A percentile compares a stretch with the other conserved stretches of the same genome.
Conservation (phyloP, 768 basidiomycete genomes). For the Boletales sp. region DNA sequence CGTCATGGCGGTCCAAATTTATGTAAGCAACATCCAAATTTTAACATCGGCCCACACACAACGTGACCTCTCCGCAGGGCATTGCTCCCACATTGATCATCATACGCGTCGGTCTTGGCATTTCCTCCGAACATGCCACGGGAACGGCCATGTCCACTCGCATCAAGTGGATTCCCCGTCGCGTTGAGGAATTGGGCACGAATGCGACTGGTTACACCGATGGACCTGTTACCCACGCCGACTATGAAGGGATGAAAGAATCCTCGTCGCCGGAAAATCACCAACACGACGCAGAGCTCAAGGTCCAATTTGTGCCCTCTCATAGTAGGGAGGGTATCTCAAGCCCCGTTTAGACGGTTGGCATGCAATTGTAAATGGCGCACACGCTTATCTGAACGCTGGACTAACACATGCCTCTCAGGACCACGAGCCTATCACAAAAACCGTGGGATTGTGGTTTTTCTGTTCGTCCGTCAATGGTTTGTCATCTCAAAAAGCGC, state of each 20-base stretch:
- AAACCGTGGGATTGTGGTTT: too few species aligned
- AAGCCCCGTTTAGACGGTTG: neutral
- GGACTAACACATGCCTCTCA: neutral
- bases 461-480: too few species aligned
- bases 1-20: constrained; percentile 38
- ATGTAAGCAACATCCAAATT: constrained; percentile 26
- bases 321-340: neutral
- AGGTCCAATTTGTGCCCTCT: neutral
- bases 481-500: too few species aligned
- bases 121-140: constrained; percentile 24
- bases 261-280: neutral
- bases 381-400: neutral
- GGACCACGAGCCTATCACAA: neutral
- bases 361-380: neutral
- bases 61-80: constrained; percentile 18
- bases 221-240: constrained; percentile 12
- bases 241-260: constrained; percentile 17
- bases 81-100: constrained; percentile 36
- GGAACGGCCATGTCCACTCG: constrained; percentile 16
- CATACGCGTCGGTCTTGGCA: constrained; percentile 31
- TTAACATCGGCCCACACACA: too few species aligned
- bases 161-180: constrained; percentile 21
- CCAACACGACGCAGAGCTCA: constrained; percentile 1
- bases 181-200: constrained; percentile 6
- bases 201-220: constrained; percentile 20